Conservation (phyloP, 371 early-diverging fungal species). For the Funneliformis caledonium region DNA sequence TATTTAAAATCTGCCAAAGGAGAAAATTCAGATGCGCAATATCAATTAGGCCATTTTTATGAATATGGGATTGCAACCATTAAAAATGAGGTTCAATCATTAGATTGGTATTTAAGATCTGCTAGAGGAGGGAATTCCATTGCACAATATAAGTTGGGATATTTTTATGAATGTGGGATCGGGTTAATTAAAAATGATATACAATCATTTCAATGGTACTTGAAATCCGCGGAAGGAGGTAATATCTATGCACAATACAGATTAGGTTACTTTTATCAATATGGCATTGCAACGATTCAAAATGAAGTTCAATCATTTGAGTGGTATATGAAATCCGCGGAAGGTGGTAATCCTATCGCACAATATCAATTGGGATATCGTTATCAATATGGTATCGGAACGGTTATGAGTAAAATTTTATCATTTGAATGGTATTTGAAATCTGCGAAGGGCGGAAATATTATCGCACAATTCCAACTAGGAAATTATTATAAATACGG, state of each 20-base stretch:
- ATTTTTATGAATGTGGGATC: conserved; percentile 51
- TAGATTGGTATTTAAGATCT: conserved; percentile 45
- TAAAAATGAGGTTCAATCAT: conserved; percentile 46
- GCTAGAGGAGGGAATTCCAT: conserved; percentile 49
- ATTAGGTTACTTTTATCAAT: conserved; percentile 87
- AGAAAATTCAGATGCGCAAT: conserved; percentile 49
- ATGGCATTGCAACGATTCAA: conserved; percentile 78
- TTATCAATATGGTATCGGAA: neutral
- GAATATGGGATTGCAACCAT: conserved; percentile 46
- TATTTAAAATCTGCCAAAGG: conserved; percentile 52
- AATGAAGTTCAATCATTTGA: conserved; percentile 69
- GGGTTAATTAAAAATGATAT: conserved; percentile 41
- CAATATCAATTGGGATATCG: neutral
- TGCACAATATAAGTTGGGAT: conserved; percentile 53
- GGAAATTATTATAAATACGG: conserved; percentile 9
- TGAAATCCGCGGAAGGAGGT: conserved; percentile 71
- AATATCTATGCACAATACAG: conserved; percentile 81
- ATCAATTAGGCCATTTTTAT: conserved; percentile 51
- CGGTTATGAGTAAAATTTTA: neutral
- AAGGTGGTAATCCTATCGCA: neutral
- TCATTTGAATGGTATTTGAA: neutral
- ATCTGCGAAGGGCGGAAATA: neutral
- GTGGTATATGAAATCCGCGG: conserved; percentile 68
- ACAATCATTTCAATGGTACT: conserved; percentile 72
- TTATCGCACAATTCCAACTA: neutral